These are phyloP conservation scores for Cladosporium cucumerinum DNA, from an alignment of 2,329 filamentous ascomycete genomes.

Conservation along the genomic window DNA sequence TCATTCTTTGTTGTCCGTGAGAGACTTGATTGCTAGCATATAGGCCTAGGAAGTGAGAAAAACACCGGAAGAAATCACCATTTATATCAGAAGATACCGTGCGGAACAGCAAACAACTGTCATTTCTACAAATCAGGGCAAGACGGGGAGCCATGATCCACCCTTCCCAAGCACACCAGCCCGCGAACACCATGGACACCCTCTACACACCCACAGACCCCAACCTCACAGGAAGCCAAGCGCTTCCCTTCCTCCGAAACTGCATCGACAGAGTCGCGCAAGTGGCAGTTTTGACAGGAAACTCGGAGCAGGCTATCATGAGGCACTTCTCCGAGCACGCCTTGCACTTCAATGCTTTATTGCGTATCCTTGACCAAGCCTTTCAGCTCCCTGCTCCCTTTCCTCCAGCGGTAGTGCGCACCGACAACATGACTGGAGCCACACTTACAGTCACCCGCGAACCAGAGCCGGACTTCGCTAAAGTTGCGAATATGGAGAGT, in stretches of 20 bases:
- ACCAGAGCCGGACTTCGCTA: background rate
- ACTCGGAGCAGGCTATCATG: background rate
- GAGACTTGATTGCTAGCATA: background rate
- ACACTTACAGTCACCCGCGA: background rate
- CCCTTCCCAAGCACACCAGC: background rate
- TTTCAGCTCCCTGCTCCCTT: background rate
- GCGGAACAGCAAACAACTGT: background rate
- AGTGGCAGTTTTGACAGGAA: background rate
- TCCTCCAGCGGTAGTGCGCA: background rate
- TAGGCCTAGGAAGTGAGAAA: background rate
- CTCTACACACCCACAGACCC: background rate
- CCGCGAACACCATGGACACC: background rate
- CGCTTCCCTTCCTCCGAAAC: background rate
- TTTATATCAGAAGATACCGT: background rate
- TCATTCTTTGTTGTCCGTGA: background rate
- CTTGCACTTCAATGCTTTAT: background rate
- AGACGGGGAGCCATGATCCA: background rate
- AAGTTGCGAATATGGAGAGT: too few species aligned
- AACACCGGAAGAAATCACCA: background rate
- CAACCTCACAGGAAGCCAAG: background rate
- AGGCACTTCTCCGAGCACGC: background rate
- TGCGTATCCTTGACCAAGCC: background rate
- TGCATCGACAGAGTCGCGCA: background rate
- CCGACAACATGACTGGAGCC: background rate
- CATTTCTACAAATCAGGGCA: background rate